Evolutionary conservation across 2,329 filamentous ascomycete species (phyloP), one percentile per base, ranked within the genome.

Genomic region (Aureobasidium sp.): DNA sequence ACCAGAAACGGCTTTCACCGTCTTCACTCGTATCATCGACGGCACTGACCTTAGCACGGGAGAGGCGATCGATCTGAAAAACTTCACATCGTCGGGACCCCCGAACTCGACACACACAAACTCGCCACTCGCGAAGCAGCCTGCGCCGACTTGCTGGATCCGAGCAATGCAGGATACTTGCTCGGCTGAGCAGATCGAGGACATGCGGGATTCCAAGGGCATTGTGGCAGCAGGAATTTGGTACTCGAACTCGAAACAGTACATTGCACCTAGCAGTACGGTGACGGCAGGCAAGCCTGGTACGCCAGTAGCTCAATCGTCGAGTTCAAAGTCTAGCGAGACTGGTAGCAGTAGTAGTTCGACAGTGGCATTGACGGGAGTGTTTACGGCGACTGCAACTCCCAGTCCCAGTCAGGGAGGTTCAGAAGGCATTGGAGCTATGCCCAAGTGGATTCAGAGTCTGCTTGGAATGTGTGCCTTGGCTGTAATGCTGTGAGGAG

Each of bases 211-310:
- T 1, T 77, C 79, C 3, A 68, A 81, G 36, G 87, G 85, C 0
- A 75, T 80, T 2, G 78, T 87, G 47, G 79, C 85, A 66, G 84
- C 86, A 64, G 85, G 84, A 9, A 76, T 87, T 25, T 76, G 84
- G 67, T 80, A 80, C 64, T 72, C 74, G 59, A 69, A 75, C 21
- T 67, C 69, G 21, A 67, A 67, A 13, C 72, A 76, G 45, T 75
- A 76, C 67, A 69, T 65, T 14, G 60, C 72, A 14, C 76, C 77
- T 1, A 68, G 62, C 36, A 69, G 64, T 21, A 69, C 65, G 27
- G 68, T 73, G 8, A 62, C 64, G 11, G 72, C 68, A 3, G 72
- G 73, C 8, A 64, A 69, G 14, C 72, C 72, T 13, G 72, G 72
- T 4, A 64, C 62, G 7, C 71, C 72, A 3, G 66, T 71, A 54